Base-by-base conservation (phyloP, 805 yeast species). In the Candida cerambycidarum region DNA sequence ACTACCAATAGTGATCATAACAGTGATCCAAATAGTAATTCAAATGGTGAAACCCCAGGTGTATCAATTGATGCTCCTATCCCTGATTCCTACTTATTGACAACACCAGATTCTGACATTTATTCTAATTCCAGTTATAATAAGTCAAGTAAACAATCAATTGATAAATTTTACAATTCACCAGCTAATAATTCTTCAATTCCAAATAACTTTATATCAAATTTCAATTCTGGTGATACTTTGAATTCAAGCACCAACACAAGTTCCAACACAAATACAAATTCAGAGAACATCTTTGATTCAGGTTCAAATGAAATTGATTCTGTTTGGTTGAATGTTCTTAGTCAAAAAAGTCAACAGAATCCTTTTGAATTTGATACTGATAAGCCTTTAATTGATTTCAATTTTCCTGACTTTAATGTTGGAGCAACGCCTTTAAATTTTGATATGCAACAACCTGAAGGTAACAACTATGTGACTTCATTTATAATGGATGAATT, bases 51-150 rank as follows among this genome's bases (percentile, higher is more conserved):
- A n/a, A 37, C 40, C 6, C 40, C 40, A 3, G 32, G 25, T 12
- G 29, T 15, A 4, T 11, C 29, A 16, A 3, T 34, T 13, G 38
- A 34, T 23, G 15, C 37, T 8, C 12, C n/a, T n/a, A n/a, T n/a
- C n/a, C n/a, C n/a, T n/a, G n/a, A n/a, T n/a, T n/a, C n/a, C n/a
- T n/a, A n/a, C n/a, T n/a, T n/a, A n/a, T n/a, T n/a, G n/a, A n/a
- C n/a, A n/a, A n/a, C 44, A 7, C 44, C 44, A 12, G 40, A 36
- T 15, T 41, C 44, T 3, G 44, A 41, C 31, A 31, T 41, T 15
- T 41, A 35, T 25, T 38, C 38, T 2, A 27, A 31, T 8, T 23
- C 44, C 19, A 41, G 40, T 17, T 40, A 37, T 25, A 40, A 15
- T 21, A 40, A 28, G 12, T 40, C 43, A 16, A 27, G 28, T 9